Conservation (phyloP, 164 flowering plant species). For the Vitis cinerea region DNA sequence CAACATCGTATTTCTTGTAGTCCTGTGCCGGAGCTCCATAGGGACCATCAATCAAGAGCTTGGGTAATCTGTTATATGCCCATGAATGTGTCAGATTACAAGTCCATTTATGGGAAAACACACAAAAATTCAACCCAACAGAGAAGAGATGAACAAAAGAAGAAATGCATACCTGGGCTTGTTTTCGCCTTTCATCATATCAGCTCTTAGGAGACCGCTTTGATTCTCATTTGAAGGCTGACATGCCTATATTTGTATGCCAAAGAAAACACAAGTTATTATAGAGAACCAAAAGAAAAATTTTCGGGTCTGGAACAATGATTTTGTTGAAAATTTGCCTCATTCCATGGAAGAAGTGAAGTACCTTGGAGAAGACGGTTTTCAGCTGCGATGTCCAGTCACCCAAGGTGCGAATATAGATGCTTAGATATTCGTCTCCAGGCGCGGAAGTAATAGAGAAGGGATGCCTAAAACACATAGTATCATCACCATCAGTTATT, state of each 20-base stretch:
- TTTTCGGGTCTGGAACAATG: too few species aligned
- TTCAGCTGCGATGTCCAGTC: conserved; percentile 71
- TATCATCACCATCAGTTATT: neutral
- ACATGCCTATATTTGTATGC: conserved; percentile 38
- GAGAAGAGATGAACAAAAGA: neutral
- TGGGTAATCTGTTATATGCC: conserved; percentile 40
- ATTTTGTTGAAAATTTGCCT: too few species aligned
- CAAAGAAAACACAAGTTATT: neutral
- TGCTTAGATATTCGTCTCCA: conserved; percentile 59
- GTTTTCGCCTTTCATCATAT: conserved; percentile 24
- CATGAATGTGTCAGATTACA: too few species aligned
- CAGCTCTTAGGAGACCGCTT: conserved; percentile 68
- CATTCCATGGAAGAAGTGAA: too few species aligned
- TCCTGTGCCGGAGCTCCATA: conserved; percentile 80
- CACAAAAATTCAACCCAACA: too few species aligned
- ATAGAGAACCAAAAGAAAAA: too few species aligned
- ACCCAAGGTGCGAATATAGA: conserved; percentile 62
- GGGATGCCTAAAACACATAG: conserved; percentile 49
- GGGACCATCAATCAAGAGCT: conserved; percentile 55
- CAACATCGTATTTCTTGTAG: conserved; percentile 59
- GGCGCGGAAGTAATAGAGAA: conserved; percentile 82
- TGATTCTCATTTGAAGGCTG: conserved; percentile 46
- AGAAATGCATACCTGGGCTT: conserved; percentile 16
- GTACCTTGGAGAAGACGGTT: conserved; percentile 52
- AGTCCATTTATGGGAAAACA: too few species aligned